Evolutionary conservation across 108 stramenopile genomes (phyloP), one percentile per base, ranked within the genome.

Genomic region (Fistulifera pelliculosa): DNA sequence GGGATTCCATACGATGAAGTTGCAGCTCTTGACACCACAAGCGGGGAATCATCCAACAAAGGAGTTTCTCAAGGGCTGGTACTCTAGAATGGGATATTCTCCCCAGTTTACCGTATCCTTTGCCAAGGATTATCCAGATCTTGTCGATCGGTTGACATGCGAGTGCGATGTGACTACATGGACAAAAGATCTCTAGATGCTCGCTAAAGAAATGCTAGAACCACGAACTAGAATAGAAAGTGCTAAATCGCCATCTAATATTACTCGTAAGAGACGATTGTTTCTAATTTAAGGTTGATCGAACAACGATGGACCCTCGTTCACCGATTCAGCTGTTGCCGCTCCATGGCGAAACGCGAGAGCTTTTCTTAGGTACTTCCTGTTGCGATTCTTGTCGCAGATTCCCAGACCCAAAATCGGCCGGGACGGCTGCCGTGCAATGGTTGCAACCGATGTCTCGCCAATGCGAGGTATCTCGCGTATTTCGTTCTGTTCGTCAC

Each of bases 141-240:
- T 56, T 10, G 40, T 42, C n/a, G 15, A 25, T 21, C 18, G 17
- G 19, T 11, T 56, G 22, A 1, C 55, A 1, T 40, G 38, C 22
- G 55, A 56, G 18, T 56, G 55, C 40, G 55, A 56, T 38, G 39
- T 40, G 22, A 56, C 55, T 18, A 39, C 40, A 7, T 56, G 55
- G 55, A 19, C 21, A 7, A 56, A 56, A 42, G 6, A 3, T 35
- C 3, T 35, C 31, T 35, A 35, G 31, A 3, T 35, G 8, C 6
- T 35, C 6, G 3, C 8, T 35, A 35, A 3, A 8, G 31, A n/a
- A n/a, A n/a, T n/a, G n/a, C n/a, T n/a, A n/a, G n/a, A n/a, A n/a
- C n/a, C n/a, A n/a, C n/a, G n/a, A n/a, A n/a, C n/a, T n/a, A n/a
- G n/a, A n/a, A n/a, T n/a, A n/a, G n/a, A n/a, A n/a, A n/a, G n/a